Conservation (phyloP, 768 basidiomycete genomes). For the Phanerochaete carnosa region DNA sequence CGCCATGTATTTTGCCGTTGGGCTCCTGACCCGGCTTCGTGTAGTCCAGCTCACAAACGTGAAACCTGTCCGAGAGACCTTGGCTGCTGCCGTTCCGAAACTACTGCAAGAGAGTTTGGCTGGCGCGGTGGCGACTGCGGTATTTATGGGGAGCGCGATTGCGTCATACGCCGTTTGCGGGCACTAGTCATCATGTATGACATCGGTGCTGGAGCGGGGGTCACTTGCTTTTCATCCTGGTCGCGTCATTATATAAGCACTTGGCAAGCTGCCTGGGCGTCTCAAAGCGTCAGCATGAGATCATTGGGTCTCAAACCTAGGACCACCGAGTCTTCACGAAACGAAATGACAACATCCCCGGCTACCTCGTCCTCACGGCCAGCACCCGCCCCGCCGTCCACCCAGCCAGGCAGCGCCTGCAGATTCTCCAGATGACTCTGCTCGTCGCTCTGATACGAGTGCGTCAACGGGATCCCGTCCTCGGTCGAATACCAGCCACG, state of each 20-base stretch:
- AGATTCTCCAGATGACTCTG: background rate
- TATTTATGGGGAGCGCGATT: no score
- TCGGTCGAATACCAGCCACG: background rate
- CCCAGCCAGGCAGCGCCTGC: background rate
- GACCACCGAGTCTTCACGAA: background rate
- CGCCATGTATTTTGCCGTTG: no score
- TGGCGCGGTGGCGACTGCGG: no score
- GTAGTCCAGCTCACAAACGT: no score
- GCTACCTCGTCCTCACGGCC: background rate
- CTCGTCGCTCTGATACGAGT: background rate
- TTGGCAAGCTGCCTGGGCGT: background rate
- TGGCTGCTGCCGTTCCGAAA: no score
- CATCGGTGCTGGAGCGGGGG: no score
- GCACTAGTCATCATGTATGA: no score
- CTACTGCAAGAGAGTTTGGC: no score
- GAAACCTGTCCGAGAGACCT: no score
- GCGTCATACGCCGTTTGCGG: no score
- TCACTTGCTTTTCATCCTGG: background rate
- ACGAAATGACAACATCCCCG: background rate
- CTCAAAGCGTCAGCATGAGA: background rate
- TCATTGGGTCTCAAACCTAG: background rate
- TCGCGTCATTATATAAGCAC: background rate
- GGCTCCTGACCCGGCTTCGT: no score
- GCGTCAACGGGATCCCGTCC: background rate
- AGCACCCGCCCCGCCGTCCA: background rate